Conservation (phyloP, 2,329 filamentous ascomycete genomes). For the Chrysoporthe cubensis region DNA sequence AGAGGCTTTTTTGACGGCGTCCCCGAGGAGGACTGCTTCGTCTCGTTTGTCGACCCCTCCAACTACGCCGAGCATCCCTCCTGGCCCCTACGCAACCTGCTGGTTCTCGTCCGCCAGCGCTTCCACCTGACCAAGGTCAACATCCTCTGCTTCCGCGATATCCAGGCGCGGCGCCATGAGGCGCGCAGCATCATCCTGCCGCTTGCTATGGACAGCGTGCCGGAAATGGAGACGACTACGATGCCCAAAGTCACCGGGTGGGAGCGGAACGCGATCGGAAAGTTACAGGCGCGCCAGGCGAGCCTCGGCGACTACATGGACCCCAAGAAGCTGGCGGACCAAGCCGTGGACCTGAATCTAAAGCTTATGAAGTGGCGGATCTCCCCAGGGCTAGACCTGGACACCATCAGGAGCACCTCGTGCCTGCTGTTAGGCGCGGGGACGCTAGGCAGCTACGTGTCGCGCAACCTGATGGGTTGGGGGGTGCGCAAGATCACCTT, state of each 20-base stretch:
- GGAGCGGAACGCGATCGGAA: conserved; percentile 82
- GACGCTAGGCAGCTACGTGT: conserved; percentile 92
- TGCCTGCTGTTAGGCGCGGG: conserved; percentile 91
- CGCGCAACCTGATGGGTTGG: conserved; percentile 91
- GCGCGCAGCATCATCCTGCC: conserved; percentile 80
- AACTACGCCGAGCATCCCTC: conserved; percentile 86
- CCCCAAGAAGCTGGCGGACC: conserved; percentile 82
- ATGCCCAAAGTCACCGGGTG: conserved; percentile 95
- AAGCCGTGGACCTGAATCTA: conserved; percentile 92
- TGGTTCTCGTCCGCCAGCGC: conserved; percentile 81
- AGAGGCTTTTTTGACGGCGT: conserved; percentile 81
- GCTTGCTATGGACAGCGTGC: conserved; percentile 58
- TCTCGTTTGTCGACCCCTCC: conserved; percentile 90
- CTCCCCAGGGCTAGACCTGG: conserved; percentile 83
- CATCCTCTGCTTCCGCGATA: conserved; percentile 88
- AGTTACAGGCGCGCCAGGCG: conserved; percentile 76
- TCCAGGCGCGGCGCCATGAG: conserved; percentile 75
- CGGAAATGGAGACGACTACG: conserved; percentile 48
- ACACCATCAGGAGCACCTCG: conserved; percentile 85
- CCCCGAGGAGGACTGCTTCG: conserved; percentile 73
- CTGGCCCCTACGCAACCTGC: conserved; percentile 89
- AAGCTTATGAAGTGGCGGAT: conserved; percentile 99
- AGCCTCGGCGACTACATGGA: conserved; percentile 95
- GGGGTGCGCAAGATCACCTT: conserved; percentile 95
- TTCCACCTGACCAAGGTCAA: conserved; percentile 79